Evolutionary conservation across 495 filamentous ascomycete genomes (phyloP).

Genomic region (Annulohypoxylon maeteangense): DNA sequence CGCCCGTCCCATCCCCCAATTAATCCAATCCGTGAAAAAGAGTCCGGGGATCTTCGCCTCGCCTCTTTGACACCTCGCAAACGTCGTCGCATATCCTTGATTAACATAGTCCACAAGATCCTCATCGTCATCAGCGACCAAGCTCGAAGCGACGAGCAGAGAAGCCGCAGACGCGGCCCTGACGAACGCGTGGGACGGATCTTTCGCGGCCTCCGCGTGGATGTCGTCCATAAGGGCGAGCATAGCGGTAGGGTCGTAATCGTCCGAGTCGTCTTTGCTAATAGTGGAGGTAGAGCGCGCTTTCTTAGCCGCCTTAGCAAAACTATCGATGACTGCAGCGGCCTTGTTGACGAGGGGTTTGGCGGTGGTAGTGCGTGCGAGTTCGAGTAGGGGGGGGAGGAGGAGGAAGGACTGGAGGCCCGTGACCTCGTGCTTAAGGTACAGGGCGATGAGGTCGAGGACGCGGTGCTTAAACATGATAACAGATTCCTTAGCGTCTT

Average conservation of each 20-base stretch:
- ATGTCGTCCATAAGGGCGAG: background rate
- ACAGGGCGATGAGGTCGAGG: slow-evolving; percentile 87
- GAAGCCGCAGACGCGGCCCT: slow-evolving; percentile 61
- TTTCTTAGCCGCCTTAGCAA: slow-evolving; percentile 76
- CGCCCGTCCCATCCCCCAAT: slow-evolving; percentile 67
- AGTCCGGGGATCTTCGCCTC: slow-evolving; percentile 59
- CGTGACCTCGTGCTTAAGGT: slow-evolving; percentile 79
- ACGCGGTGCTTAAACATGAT: slow-evolving; percentile 95
- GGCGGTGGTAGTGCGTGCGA: slow-evolving; percentile 65
- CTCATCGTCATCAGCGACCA: slow-evolving; percentile 53
- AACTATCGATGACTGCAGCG: slow-evolving; percentile 71
- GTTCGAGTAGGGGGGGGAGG: slow-evolving; percentile 67
- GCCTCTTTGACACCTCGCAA: slow-evolving; percentile 56
- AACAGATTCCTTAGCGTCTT: slow-evolving; percentile 87
- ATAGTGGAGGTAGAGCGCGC: slow-evolving; percentile 33
- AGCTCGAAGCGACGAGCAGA: slow-evolving; percentile 57
- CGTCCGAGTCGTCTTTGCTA: too few relatives aligned
- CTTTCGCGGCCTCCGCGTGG: slow-evolving; percentile 61
- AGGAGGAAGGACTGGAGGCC: slow-evolving; percentile 73
- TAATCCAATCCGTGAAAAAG: slow-evolving; percentile 66
- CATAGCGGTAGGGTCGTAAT: too few relatives aligned
- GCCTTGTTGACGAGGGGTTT: slow-evolving; percentile 81
- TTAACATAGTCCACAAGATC: slow-evolving; percentile 48
- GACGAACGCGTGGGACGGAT: slow-evolving; percentile 60
- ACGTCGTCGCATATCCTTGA: slow-evolving; percentile 55